Percentiles rank a stretch among this genome's conserved stretches.
Evolutionary conservation across 2,329 filamentous ascomycete species (phyloP).

Genomic region (Didymella arachidicola): DNA sequence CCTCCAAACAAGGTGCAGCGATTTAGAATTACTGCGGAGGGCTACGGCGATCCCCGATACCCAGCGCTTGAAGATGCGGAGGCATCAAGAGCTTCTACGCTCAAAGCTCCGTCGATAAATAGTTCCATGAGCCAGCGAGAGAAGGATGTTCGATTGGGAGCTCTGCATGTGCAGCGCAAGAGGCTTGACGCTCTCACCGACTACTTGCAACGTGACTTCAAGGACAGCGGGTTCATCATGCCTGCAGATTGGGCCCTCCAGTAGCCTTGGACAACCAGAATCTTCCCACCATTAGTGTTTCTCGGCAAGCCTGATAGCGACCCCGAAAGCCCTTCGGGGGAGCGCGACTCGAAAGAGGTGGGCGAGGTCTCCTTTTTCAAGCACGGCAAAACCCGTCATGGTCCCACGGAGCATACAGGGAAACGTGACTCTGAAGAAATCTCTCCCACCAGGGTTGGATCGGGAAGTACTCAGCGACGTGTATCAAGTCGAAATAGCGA

Average conservation of each 20-base stretch:
- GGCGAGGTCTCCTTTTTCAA: background rate
- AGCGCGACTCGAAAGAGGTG: background rate
- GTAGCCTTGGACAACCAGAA: constrained; percentile 22
- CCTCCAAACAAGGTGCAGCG: constrained; percentile 50
- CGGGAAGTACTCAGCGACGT: background rate
- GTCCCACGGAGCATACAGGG: background rate
- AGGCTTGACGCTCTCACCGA: constrained; percentile 57
- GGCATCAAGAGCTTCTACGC: constrained; percentile 23
- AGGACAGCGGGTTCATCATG: constrained; percentile 57
- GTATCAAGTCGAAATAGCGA: background rate
- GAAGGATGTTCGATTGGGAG: constrained; percentile 48
- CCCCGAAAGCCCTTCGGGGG: background rate
- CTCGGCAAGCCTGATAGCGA: constrained; percentile 1
- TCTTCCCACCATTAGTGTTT: background rate
- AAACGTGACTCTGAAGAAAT: constrained; percentile 5
- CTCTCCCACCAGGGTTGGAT: constrained; percentile 3
- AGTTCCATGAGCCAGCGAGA: constrained; percentile 51
- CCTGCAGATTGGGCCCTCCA: constrained; percentile 53
- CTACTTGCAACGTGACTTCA: constrained; percentile 55
- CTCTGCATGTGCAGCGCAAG: constrained; percentile 58
- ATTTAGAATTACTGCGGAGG: constrained; percentile 56
- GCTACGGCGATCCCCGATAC: constrained; percentile 51
- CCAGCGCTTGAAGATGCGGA: constrained; percentile 32
- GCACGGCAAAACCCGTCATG: background rate
- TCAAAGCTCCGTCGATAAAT: constrained; percentile 42